Base-by-base conservation (phyloP, 331 rosid genomes). In the Spiraea crenata region DNA sequence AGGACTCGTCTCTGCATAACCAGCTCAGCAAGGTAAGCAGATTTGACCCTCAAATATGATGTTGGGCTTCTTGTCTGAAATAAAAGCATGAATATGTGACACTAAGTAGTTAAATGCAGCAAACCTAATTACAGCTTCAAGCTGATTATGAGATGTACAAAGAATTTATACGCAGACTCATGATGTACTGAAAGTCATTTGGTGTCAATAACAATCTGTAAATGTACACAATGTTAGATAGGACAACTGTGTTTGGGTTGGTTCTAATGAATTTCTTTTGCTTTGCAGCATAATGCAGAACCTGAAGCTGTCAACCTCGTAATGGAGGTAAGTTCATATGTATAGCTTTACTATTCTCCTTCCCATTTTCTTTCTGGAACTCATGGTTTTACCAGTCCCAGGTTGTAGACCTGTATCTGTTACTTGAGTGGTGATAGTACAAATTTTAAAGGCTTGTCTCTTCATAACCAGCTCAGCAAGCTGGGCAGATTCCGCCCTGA, bases 281-380 rank as follows among this genome's bases (percentile, higher is more conserved):
- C 49, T 49, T 70, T 86, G 76, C 92, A 95, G 99, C 99, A 95
- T 77, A 95, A 95, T 76, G 98, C 99, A 3, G 99, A 95, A 70
- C 96, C 96, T n/a, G 99, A 95, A 79, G 99, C 98, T 66, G 98
- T 95, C 62, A 98, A 95, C 86, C 98, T 95, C 69, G 78, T 95
- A 79, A 89, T 95, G 96, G 99, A 95, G 99, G 99, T 95, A 77
- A 60, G 64, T 34, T 65, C 11, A 59, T 45, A 5, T 13, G 42
- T 73, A 34, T 62, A 19, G 64, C 17, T 38, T 16, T 5, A 12
- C 1, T 61, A 16, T 10, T 38, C 7, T n/a, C n/a, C n/a, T n/a
- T 3, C 17, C 13, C 14, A 0, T 2, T 47, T 70, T 38, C 15
- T 15, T 20, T 5, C 17, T 69, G 48, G 34, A 9, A 64, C 49